Percentiles rank a stretch among this genome's conserved stretches.
Conservation (phyloP, 83 land plant genomes). For the Picea engelmannii region DNA sequence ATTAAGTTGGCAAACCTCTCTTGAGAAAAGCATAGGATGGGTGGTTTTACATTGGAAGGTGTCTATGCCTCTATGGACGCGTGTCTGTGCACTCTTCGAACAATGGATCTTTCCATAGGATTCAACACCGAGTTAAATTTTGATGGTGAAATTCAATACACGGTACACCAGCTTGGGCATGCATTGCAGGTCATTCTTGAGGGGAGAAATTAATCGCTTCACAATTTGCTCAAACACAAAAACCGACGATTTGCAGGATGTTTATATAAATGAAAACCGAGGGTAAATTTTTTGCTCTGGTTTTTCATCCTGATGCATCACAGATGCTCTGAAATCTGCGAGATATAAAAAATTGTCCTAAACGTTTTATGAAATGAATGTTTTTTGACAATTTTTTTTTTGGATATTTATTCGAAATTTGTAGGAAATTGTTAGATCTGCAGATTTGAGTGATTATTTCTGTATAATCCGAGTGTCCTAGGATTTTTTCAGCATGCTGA, state of each 20-base stretch:
- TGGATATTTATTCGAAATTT: too few relatives aligned
- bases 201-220: slow-evolving; percentile 21
- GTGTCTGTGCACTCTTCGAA: slow-evolving; percentile 66
- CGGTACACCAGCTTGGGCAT: slow-evolving; percentile 45
- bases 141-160: slow-evolving; percentile 57
- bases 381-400: too few relatives aligned
- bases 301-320: slow-evolving; percentile 95
- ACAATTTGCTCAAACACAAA: background rate
- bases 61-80: slow-evolving; percentile 45
- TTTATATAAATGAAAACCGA: slow-evolving; percentile 39
- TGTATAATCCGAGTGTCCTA: too few relatives aligned
- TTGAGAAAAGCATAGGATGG: slow-evolving; percentile 64
- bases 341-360: background rate
- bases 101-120: slow-evolving; percentile 65
- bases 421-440: too few relatives aligned
- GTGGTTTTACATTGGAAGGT: slow-evolving; percentile 57
- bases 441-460: too few relatives aligned
- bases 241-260: slow-evolving; percentile 32
- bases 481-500: too few relatives aligned
- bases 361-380: too few relatives aligned
- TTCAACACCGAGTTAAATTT: slow-evolving; percentile 93
- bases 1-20: slow-evolving; percentile 59
- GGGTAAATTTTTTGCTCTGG: slow-evolving; percentile 76
- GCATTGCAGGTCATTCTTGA: slow-evolving; percentile 48
- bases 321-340: slow-evolving; percentile 49